Base-by-base conservation (phyloP, 371 early-diverging fungal species). In the Rhizomucor pusillus region DNA sequence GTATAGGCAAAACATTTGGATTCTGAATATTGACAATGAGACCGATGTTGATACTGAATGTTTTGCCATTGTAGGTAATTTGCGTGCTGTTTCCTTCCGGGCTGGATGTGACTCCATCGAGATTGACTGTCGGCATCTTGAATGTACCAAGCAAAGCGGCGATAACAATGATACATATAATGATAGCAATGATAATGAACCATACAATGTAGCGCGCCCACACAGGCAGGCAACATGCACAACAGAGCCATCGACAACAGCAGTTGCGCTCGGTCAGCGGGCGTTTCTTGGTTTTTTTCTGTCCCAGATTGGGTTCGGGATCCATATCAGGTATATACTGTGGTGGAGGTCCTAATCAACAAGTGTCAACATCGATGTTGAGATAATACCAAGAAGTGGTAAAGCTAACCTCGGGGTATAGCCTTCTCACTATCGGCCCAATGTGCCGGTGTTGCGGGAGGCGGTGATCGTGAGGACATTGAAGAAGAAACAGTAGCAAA, bases 171-270 rank as follows among this genome's bases (percentile, higher is more conserved):
- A 76, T 40, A 11, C 65, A 60, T 39, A 73, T 73, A 11, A 73
- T 63, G 33, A 73, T 71, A 20, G 56, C 54, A 13, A 73, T 63
- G 13, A 76, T 63, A 47, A 76, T 61, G 36, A 68, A 65, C 73
- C 73, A 76, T 2, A 71, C 4, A n/a, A 73, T 60, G 35, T 59
- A 54, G 0, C 69, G 49, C 13, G 69, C 73, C 77, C 77, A 76
- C 0, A 54, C 54, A 1, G 77, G 77, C 24, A 76, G 55, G 53
- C 75, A 69, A 22, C 77, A 76, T 12, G 71, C 69, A 58, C 77
- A 76, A 46, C 76, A 76, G 4, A 65, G 40, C 24, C 66, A 76
- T 23, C 73, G 62, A 33, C 55, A 37, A 52, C 75, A 74, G 4
- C 66, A 29, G 49, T 66, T 63, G 37, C 71, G 60, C 16, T 63